These are phyloP conservation scores for Tremella yokohamensis DNA, from an alignment of 768 basidiomycete genomes.

Conservation along the genomic window DNA sequence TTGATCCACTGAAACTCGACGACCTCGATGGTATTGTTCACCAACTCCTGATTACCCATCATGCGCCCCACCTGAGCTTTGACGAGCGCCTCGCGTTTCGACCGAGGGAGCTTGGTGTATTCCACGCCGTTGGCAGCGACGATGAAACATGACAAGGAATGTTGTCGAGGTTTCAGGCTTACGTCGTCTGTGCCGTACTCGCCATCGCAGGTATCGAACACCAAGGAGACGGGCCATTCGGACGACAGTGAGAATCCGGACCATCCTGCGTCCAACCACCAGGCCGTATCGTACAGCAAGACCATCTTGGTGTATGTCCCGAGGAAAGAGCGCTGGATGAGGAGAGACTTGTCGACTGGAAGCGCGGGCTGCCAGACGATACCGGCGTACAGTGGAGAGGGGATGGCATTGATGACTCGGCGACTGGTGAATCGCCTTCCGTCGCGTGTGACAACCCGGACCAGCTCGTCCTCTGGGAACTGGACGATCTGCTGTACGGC, in stretches of 20 bases:
- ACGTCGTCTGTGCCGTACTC: slow-evolving; percentile 4
- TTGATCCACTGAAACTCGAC: slow-evolving; percentile 6
- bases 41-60: slow-evolving; percentile 1
- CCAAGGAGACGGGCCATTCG: neutral
- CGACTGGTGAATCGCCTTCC: neutral
- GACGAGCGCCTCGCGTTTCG: slow-evolving; percentile 2
- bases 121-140: neutral
- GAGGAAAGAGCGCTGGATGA: neutral
- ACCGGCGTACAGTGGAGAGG: neutral
- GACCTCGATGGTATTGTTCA: neutral
- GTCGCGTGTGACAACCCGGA: neutral
- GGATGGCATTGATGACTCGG: neutral
- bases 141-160: neutral
- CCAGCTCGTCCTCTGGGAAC: neutral
- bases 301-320: slow-evolving; percentile 1
- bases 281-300: slow-evolving; percentile 1
- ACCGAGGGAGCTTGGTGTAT: neutral
- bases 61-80: neutral
- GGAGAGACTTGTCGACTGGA: neutral
- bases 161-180: neutral
- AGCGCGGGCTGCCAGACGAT: neutral
- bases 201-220: slow-evolving; percentile 2
- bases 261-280: slow-evolving; percentile 1
- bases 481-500: slow-evolving; percentile 1
- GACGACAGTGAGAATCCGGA: neutral